Percentiles rank a stretch among this genome's conserved stretches.
Conservation (phyloP, 1,284 basidiomycete genomes). For the Heterobasidion annosum region DNA sequence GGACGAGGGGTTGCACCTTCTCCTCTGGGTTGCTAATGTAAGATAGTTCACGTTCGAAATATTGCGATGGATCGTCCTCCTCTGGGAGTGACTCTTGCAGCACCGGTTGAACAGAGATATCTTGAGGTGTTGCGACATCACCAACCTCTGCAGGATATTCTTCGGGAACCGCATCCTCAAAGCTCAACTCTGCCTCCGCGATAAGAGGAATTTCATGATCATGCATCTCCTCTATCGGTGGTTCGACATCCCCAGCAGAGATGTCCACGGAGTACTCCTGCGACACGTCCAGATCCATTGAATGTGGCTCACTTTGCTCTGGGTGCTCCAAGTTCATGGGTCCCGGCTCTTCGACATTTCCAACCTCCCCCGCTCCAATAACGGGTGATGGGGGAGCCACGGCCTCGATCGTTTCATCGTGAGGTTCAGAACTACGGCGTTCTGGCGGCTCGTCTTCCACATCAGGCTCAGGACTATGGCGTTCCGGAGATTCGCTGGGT, state of each 20-base stretch:
- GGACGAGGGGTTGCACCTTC: constrained; percentile 10
- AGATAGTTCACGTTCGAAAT: too few relatives aligned
- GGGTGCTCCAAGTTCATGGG: not conserved
- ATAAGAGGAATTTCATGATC: not conserved
- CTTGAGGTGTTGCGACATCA: not conserved
- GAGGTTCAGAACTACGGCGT: not conserved
- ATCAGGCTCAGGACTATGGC: not conserved
- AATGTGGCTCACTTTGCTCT: not conserved
- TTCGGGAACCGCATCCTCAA: not conserved
- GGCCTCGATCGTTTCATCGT: not conserved
- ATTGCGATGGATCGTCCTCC: too few relatives aligned
- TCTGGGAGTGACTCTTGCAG: too few relatives aligned
- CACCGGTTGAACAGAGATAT: too few relatives aligned
- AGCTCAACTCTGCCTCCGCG: not conserved
- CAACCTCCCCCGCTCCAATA: not conserved
- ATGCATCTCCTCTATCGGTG: not conserved
- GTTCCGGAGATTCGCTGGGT: not conserved
- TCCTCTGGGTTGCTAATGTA: not conserved
- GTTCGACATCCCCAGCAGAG: not conserved
- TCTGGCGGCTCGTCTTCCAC: not conserved
- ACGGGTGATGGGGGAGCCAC: not conserved
- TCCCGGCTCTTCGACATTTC: not conserved
- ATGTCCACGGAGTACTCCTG: not conserved
- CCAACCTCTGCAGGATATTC: not conserved
- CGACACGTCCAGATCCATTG: too few relatives aligned